Percentiles rank a stretch among this genome's conserved stretches.
phyloP scores from a whole-genome alignment of 306 rosid genomes.

The Castanea crenata region DNA sequence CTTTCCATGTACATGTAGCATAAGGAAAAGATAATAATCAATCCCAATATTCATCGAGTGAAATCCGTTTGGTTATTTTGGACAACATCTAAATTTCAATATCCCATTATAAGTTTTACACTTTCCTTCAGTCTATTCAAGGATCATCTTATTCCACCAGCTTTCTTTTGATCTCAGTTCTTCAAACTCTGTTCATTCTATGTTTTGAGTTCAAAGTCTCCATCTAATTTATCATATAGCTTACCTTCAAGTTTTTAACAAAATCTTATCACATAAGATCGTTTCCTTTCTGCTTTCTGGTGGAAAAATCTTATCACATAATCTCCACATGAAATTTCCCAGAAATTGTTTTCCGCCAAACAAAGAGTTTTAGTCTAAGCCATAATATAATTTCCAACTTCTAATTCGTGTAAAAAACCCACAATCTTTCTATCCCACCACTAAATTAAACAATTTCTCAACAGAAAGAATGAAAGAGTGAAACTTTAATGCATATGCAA shows the following conservation, averaged over 20 bases:
- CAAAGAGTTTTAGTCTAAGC: background rate
- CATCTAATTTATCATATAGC: background rate
- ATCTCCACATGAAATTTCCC: background rate
- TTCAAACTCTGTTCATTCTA: background rate
- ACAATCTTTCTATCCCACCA: background rate
- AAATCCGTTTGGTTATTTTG: background rate
- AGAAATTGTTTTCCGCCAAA: background rate
- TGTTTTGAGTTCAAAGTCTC: background rate
- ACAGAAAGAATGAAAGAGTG: background rate
- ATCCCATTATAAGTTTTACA: background rate
- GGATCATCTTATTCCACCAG: background rate
- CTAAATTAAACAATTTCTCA: background rate
- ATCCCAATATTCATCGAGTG: background rate
- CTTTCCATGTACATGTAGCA: background rate
- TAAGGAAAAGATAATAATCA: background rate
- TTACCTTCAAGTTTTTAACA: background rate
- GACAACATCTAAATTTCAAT: background rate
- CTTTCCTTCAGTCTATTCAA: background rate
- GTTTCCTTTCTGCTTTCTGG: background rate
- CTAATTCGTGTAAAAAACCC: slow-evolving; percentile 1
- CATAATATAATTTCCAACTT: background rate
- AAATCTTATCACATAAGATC: background rate
- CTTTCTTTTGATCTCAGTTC: background rate
- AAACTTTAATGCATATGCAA: background rate
- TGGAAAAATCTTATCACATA: background rate